Base-by-base conservation (phyloP, 202 grass and related monocot species). In the Digitaria exilis region DNA sequence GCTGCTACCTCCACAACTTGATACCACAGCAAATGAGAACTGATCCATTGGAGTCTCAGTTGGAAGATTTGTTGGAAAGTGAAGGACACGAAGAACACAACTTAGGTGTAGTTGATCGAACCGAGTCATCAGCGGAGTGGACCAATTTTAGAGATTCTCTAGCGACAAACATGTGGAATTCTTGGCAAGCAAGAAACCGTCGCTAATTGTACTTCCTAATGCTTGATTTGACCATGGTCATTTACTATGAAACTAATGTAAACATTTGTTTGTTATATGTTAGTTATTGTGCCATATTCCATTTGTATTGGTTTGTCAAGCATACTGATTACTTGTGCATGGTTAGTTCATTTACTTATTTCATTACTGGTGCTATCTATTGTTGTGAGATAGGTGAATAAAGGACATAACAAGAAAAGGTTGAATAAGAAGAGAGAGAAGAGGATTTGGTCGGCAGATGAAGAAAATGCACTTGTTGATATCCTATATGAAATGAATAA, bases 401-500 rank as follows among this genome's bases (percentile, higher is more conserved):
- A 13, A n/a, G 37, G 4, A 28, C 10, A 3, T 0, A 45, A 49
- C 5, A 22, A 0, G 7, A 77, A 30, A 77, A 60, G 8, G 4
- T 5, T 62, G 18, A 18, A 30, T 12, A 78, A 78, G 45, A 50
- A 13, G 76, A 79, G 60, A 52, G 60, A 79, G 0, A 66, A 79
- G 61, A 79, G 61, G 11, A 22, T 15, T 0, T 66, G 61, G 61
- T 52, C 21, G 1, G 21, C 61, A 18, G 29, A 52, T 15, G 61
- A 66, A n/a, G 45, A 66, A n/a, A 79, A 39, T 2, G 1, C 8
- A 45, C 29, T 49, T 31, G 2, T 24, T 24, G 75, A 65, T 65
- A 62, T 78, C 6, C 43, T 79, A 2, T 57, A 57, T 75, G 51
- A 52, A 34, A 66, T 79, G 61, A 79, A 79, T 54, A 35, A 43